These are phyloP conservation scores for Eurotiales sp. DNA, from an alignment of 2,329 filamentous ascomycete species.

Conservation along the genomic window DNA sequence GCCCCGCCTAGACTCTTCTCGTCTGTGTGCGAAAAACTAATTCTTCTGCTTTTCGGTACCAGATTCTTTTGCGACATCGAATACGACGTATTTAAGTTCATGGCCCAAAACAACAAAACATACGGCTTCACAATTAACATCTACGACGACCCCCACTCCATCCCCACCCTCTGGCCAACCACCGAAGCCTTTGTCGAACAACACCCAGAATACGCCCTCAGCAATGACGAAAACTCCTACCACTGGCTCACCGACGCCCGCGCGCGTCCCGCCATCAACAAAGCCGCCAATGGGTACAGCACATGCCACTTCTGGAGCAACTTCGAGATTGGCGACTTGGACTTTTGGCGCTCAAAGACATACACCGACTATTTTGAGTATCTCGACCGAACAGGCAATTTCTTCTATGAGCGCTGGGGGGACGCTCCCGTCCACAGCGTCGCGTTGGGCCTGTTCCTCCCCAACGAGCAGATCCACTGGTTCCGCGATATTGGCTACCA, in stretches of 20 bases:
- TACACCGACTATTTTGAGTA: slow-evolving; percentile 97
- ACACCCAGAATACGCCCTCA: slow-evolving; percentile 69
- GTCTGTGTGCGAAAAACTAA: background rate
- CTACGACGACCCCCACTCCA: slow-evolving; percentile 84
- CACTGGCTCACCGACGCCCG: slow-evolving; percentile 78
- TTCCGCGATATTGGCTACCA: slow-evolving; percentile 99
- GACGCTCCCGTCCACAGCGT: slow-evolving; percentile 97
- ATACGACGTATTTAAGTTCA: slow-evolving; percentile 97
- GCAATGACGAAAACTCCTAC: slow-evolving; percentile 73
- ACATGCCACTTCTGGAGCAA: slow-evolving; percentile 99
- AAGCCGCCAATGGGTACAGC: slow-evolving; percentile 83
- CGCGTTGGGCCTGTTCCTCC: slow-evolving; percentile 85
- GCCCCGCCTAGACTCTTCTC: background rate
- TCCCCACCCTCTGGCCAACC: slow-evolving; percentile 90
- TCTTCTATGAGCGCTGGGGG: slow-evolving; percentile 98
- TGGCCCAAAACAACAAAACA: slow-evolving; percentile 97
- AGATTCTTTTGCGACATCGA: slow-evolving; percentile 89
- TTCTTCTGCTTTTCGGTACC: background rate
- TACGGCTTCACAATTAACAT: slow-evolving; percentile 98
- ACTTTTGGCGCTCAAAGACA: slow-evolving; percentile 82
- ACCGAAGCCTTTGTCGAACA: slow-evolving; percentile 84
- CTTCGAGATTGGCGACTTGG: slow-evolving; percentile 92
- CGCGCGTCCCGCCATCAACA: slow-evolving; percentile 72
- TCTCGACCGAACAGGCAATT: slow-evolving; percentile 86
- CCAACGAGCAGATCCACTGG: slow-evolving; percentile 89